Evolutionary conservation across 2,329 filamentous ascomycete genomes (phyloP).

Genomic region (Tolypocladium ophioglossoides): DNA sequence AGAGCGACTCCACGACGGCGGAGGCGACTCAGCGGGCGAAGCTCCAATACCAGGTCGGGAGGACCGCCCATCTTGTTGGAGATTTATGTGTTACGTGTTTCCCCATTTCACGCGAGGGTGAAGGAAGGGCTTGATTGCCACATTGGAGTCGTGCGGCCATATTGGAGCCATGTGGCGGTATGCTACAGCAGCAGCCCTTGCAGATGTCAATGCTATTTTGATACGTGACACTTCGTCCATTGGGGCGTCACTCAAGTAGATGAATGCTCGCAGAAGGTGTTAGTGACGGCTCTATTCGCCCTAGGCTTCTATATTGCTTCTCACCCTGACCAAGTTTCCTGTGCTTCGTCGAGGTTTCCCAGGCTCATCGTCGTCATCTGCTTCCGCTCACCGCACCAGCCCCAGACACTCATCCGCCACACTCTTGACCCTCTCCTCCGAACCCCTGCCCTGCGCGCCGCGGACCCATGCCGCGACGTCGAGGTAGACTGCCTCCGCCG

Average conservation of each 20-base stretch:
- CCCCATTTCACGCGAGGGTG: background rate
- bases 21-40: background rate
- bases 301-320: background rate
- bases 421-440: conserved; percentile 36
- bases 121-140: background rate
- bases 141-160: background rate
- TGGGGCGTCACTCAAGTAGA: background rate
- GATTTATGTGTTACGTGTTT: background rate
- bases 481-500: conserved; percentile 30
- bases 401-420: conserved; percentile 35
- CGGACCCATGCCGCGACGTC: conserved; percentile 30
- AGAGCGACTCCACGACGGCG: background rate
- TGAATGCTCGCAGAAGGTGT: background rate
- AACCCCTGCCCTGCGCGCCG: conserved; percentile 29
- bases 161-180: background rate
- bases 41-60: background rate
- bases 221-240: background rate
- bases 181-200: background rate
- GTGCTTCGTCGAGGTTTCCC: background rate
- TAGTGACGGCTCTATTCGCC: background rate
- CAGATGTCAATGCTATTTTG: background rate
- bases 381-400: conserved; percentile 10
- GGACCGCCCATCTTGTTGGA: background rate
- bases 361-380: background rate
- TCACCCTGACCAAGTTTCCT: background rate